Percentiles rank a stretch among this genome's conserved stretches.
Evolutionary conservation across 441 rosid genomes (phyloP).

Genomic region (Capsella rubella): DNA sequence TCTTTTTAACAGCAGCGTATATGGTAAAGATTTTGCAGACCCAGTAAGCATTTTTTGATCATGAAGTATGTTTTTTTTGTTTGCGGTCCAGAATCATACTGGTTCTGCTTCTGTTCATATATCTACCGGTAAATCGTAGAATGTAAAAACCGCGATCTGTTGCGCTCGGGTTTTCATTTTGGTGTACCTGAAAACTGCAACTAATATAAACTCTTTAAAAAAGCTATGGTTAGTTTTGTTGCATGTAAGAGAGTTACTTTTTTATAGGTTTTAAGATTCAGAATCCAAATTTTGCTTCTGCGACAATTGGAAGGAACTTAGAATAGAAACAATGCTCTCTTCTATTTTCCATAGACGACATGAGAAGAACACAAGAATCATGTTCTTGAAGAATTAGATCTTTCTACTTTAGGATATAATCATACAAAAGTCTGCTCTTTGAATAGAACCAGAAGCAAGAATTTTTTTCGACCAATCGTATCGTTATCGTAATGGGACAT

Average conservation of each 20-base stretch:
- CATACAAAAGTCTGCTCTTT: conserved; percentile 28
- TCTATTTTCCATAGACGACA: neutral
- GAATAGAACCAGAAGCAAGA: conserved; percentile 15
- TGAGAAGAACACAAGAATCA: conserved; percentile 4
- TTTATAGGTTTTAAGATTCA: neutral
- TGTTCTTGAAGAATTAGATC: conserved; percentile 24
- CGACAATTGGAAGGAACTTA: conserved; percentile 9
- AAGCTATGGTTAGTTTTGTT: conserved; percentile 4
- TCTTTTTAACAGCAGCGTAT: conserved; percentile 12
- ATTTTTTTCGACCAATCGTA: conserved; percentile 26
- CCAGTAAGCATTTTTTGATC: neutral
- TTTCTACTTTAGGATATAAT: conserved; percentile 33
- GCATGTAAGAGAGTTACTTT: neutral
- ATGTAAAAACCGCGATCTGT: neutral
- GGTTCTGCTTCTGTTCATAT: conserved; percentile 29
- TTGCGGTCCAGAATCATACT: neutral
- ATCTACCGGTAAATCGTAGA: neutral
- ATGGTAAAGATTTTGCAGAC: conserved; percentile 30
- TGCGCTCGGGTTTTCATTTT: neutral
- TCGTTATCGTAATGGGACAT: conserved; percentile 28
- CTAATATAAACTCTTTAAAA: neutral
- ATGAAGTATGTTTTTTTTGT: neutral
- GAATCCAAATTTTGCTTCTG: neutral
- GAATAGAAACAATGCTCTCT: conserved; percentile 27
- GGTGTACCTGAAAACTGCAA: conserved; percentile 10